A percentile compares a stretch with the other conserved stretches of the same genome.
Conservation (phyloP, 2,329 filamentous ascomycete species). For the Thelonectria discophora region DNA sequence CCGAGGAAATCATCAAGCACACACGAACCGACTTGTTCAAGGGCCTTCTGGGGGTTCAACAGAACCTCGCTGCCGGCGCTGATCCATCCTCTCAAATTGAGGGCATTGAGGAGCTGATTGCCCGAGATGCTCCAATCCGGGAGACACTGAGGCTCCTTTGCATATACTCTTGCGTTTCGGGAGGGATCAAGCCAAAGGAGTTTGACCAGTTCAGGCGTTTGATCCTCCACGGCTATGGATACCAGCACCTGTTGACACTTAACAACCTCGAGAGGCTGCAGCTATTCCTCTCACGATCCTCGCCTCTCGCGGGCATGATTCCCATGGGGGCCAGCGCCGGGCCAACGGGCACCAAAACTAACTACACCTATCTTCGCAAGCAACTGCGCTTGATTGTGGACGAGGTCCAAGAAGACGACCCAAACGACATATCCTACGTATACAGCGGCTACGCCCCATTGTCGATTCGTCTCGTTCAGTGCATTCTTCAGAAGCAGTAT, state of each 20-base stretch:
- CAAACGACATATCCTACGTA: slow-evolving; percentile 95
- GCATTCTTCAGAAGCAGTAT: slow-evolving; percentile 89
- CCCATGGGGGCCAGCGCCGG: slow-evolving; percentile 70
- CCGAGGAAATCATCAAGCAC: slow-evolving; percentile 94
- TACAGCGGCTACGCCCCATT: slow-evolving; percentile 97
- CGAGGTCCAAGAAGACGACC: slow-evolving; percentile 94
- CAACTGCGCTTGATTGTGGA: slow-evolving; percentile 90
- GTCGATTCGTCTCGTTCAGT: slow-evolving; percentile 90
- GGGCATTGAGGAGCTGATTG: slow-evolving; percentile 92
- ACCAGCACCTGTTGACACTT: slow-evolving; percentile 92
- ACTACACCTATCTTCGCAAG: slow-evolving; percentile 89
- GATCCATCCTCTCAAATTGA: slow-evolving; percentile 92
- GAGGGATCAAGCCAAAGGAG: slow-evolving; percentile 87
- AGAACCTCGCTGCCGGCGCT: slow-evolving; percentile 90
- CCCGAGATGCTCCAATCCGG: slow-evolving; percentile 81
- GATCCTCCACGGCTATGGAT: slow-evolving; percentile 91
- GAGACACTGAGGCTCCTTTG: slow-evolving; percentile 87
- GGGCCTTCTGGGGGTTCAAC: slow-evolving; percentile 89
- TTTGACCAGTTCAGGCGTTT: slow-evolving; percentile 89
- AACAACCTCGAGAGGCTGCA: slow-evolving; percentile 89
- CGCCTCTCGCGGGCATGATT: slow-evolving; percentile 82
- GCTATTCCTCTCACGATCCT: slow-evolving; percentile 80
- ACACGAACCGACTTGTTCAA: slow-evolving; percentile 91
- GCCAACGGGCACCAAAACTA: slow-evolving; percentile 76
- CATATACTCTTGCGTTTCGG: slow-evolving; percentile 88